These are phyloP conservation scores for Planoprotostelium fungivorum DNA, from an alignment of 78 protist species.

Conservation along the genomic window DNA sequence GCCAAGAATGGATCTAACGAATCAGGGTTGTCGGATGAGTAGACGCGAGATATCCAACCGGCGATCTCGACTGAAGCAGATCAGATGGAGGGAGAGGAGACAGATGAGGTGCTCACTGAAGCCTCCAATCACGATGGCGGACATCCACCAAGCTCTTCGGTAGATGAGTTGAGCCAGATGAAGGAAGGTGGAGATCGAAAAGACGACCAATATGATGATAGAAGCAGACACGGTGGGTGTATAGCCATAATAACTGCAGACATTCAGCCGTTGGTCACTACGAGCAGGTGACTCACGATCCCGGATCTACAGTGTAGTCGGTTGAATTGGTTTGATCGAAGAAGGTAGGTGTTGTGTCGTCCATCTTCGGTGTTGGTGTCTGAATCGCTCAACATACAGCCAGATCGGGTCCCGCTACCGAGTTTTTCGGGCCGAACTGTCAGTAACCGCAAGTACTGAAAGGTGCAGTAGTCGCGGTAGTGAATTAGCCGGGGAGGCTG, in stretches of 20 bases:
- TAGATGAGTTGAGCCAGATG: background rate
- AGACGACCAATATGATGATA: background rate
- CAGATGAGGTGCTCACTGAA: background rate
- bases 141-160: background rate
- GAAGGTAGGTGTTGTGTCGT: too few relatives aligned
- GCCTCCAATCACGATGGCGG: background rate
- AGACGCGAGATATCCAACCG: background rate
- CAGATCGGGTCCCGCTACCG: too few relatives aligned
- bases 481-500: too few relatives aligned
- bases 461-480: too few relatives aligned
- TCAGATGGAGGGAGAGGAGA: background rate
- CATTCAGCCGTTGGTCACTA: too few relatives aligned
- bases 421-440: too few relatives aligned
- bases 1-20: background rate
- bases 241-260: background rate
- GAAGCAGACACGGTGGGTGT: background rate
- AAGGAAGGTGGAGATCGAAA: background rate
- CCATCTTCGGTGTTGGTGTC: too few relatives aligned
- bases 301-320: too few relatives aligned
- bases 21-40: background rate
- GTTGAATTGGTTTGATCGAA: too few relatives aligned
- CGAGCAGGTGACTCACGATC: too few relatives aligned
- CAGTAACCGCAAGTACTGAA: too few relatives aligned
- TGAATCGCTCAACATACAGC: too few relatives aligned
- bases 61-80: background rate